Evolutionary conservation across 1,284 basidiomycete species (phyloP).

Genomic region (Fomitopsis pinicola): DNA sequence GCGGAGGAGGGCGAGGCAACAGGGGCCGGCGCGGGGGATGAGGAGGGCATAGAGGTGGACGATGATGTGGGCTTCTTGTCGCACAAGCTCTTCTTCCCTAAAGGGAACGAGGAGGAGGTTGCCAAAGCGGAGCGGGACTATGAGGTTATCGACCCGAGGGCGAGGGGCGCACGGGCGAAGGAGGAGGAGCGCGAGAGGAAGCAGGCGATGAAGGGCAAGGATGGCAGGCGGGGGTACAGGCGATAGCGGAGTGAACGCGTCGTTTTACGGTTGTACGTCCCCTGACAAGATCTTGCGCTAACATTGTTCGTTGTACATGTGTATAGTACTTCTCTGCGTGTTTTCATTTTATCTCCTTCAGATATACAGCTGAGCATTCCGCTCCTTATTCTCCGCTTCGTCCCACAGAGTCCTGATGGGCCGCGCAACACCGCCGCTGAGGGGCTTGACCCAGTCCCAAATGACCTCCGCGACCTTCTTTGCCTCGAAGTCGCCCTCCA

Average conservation of each 20-base stretch:
- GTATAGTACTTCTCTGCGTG: not conserved
- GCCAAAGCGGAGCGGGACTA: slow-evolving; percentile 85
- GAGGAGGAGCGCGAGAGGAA: slow-evolving; percentile 73
- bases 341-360: not conserved
- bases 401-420: slow-evolving; percentile 44
- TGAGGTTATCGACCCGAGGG: slow-evolving; percentile 81
- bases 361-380: slow-evolving; percentile 20
- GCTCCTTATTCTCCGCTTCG: slow-evolving; percentile 17
- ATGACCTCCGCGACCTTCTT: slow-evolving; percentile 59
- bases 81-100: slow-evolving; percentile 75
- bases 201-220: slow-evolving; percentile 33
- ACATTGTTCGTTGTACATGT: not conserved
- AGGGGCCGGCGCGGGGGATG: slow-evolving; percentile 29
- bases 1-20: slow-evolving; percentile 22
- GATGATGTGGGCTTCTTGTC: slow-evolving; percentile 77
- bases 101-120: slow-evolving; percentile 73
- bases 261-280: not conserved
- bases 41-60: slow-evolving; percentile 73
- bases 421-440: slow-evolving; percentile 32
- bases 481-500: slow-evolving; percentile 60
- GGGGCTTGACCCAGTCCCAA: slow-evolving; percentile 45
- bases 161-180: slow-evolving; percentile 61
- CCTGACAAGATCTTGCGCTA: not conserved
- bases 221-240: slow-evolving; percentile 24
- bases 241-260: slow-evolving; percentile 10